Evolutionary conservation across 495 filamentous ascomycete genomes (phyloP).

Genomic region (Aspergillus ellipticus): DNA sequence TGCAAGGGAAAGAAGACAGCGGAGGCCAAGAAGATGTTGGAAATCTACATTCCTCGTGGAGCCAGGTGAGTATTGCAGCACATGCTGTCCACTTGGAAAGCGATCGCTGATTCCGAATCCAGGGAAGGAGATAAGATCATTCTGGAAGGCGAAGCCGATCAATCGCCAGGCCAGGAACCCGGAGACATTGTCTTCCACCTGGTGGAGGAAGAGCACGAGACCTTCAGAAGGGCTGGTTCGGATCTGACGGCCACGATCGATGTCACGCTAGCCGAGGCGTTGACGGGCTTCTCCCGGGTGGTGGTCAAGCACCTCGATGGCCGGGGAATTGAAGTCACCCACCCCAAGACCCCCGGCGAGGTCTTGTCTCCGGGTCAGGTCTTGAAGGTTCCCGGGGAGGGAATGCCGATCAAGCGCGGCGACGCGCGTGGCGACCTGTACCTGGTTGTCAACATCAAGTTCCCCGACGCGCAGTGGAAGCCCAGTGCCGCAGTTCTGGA

Average conservation of each 20-base stretch:
- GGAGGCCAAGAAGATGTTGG: conserved; percentile 85
- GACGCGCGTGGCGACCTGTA: conserved; percentile 85
- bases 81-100: background rate
- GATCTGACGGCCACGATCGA: conserved; percentile 78
- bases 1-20: conserved; percentile 86
- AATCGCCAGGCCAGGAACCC: conserved; percentile 83
- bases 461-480: conserved; percentile 83
- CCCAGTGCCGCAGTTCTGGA: conserved; percentile 62
- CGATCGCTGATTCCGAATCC: conserved; percentile 16
- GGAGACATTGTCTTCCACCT: conserved; percentile 90
- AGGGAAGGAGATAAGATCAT: conserved; percentile 85
- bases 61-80: conserved; percentile 48
- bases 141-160: conserved; percentile 91
- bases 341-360: conserved; percentile 64
- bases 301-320: conserved; percentile 93
- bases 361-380: conserved; percentile 76
- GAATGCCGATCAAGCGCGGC: conserved; percentile 87
- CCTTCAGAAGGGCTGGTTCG: conserved; percentile 75
- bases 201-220: conserved; percentile 72
- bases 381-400: conserved; percentile 80
- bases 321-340: conserved; percentile 76
- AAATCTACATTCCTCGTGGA: conserved; percentile 92
- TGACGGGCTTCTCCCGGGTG: conserved; percentile 85
- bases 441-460: conserved; percentile 78
- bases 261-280: conserved; percentile 76